These are phyloP conservation scores for Rhizophagus sp. DNA, from an alignment of 192 early-diverging fungal species.

Conservation along the genomic window DNA sequence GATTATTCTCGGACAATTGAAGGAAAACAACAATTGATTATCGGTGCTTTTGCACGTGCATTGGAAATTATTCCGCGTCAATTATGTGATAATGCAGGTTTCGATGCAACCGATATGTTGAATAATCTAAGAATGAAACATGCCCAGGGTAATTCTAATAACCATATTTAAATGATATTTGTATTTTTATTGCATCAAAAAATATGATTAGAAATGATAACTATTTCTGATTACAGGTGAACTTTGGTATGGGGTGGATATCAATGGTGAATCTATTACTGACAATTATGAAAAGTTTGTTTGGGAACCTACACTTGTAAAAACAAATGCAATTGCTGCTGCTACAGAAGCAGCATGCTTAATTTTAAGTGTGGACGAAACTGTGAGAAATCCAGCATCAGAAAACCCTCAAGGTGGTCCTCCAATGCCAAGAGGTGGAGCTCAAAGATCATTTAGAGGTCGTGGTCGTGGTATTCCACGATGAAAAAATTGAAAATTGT, in stretches of 20 bases:
- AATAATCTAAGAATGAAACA: constrained; percentile 97
- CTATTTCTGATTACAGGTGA: constrained; percentile 44
- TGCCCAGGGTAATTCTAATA: constrained; percentile 53
- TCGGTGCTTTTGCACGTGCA: constrained; percentile 92
- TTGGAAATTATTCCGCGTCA: constrained; percentile 98
- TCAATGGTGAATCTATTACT: constrained; percentile 80
- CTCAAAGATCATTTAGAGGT: constrained; percentile 53
- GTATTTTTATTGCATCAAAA: neutral
- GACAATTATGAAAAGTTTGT: constrained; percentile 94
- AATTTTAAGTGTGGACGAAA: constrained; percentile 96
- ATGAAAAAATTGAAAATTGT: constrained; percentile 41
- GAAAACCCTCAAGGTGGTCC: constrained; percentile 71
- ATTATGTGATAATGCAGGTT: constrained; percentile 97
- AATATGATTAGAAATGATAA: neutral
- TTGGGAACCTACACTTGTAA: constrained; percentile 98
- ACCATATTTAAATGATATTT: neutral
- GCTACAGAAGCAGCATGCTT: constrained; percentile 96
- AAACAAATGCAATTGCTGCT: constrained; percentile 92
- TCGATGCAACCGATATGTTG: constrained; percentile 97
- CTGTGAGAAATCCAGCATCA: constrained; percentile 87
- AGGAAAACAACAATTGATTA: constrained; percentile 98
- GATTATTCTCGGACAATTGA: constrained; percentile 91
- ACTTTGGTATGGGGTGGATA: constrained; percentile 93
- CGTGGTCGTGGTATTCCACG: constrained; percentile 70
- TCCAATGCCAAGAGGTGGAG: constrained; percentile 50